Base-by-base conservation (phyloP, 768 basidiomycete genomes). In the Agrocybe chaxingu region DNA sequence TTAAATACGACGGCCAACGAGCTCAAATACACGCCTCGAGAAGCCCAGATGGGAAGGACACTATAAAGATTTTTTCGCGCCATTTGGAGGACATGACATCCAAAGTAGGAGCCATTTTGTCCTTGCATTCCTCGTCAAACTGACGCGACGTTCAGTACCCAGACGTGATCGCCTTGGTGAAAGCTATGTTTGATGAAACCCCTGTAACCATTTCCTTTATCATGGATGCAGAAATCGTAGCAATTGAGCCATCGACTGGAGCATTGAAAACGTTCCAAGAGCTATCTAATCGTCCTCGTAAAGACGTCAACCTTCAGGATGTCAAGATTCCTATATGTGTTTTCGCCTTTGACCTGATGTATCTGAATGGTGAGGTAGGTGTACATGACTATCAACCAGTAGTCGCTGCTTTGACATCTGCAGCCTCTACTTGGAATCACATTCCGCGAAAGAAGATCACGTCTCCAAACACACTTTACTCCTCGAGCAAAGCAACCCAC, bases 31-130 rank as follows among this genome's bases (percentile, higher is more conserved):
- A 90, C 62, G 85, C 75, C 9, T 60, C 47, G 38, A 64, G 55
- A 54, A 61, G 61, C 10, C 58, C 64, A 3, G 59, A 65, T 31
- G 71, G 62, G 31, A 57, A 62, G 8, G 47, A 61, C 30, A 59
- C 56, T 8, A 77, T 91, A 37, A 79, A 81, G 46, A 74, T 95
- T 43, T 96, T 96, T 70, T 91, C 89, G 52, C 83, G 92, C 48
- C 91, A 93, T 72, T 72, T 96, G 31, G 92, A 95, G 69, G 85
- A 93, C 60, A 94, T 94, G 93, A 93, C 91, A 1, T 81, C 82
- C 52, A 94, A 96, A 75, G 88, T 81, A 62, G 55, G 62, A 43
- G 16, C 12, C 19, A 9, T 37, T 33, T 3, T 3, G 1, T 13
- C 37, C 24, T 13, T 46, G 8, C 13, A 36, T 8, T 4, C 32